These are phyloP conservation scores for Pichia sp. DNA, from an alignment of 1,139 yeast genomes.

Conservation along the genomic window DNA sequence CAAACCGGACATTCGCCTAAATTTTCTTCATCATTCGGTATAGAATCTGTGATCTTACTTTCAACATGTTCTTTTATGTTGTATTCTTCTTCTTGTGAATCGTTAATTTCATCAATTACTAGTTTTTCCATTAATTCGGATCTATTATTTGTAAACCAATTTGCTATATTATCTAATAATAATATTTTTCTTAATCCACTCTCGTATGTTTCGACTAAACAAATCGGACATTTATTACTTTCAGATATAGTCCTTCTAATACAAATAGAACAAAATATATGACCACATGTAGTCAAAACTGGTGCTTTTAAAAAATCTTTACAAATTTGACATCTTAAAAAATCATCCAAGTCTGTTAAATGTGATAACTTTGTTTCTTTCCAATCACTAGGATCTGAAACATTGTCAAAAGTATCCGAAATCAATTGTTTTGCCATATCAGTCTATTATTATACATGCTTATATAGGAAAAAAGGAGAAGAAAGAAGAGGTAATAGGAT, in stretches of 20 bases:
- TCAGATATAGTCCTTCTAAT: slow-evolving; percentile 62
- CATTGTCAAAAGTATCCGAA: slow-evolving; percentile 21
- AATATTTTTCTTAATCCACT: slow-evolving; percentile 63
- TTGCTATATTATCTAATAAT: slow-evolving; percentile 65
- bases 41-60: not conserved
- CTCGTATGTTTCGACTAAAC: slow-evolving; percentile 66
- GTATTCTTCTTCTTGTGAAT: slow-evolving; percentile 12
- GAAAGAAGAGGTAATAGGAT: not conserved
- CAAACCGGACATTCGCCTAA: slow-evolving; percentile 71
- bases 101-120: slow-evolving; percentile 11
- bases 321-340: slow-evolving; percentile 84
- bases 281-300: slow-evolving; percentile 78
- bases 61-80: not conserved
- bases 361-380: slow-evolving; percentile 44
- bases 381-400: slow-evolving; percentile 75
- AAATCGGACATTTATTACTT: slow-evolving; percentile 69
- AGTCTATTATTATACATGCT: not conserved
- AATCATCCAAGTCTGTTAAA: slow-evolving; percentile 57
- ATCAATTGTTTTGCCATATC: slow-evolving; percentile 14
- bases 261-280: slow-evolving; percentile 87
- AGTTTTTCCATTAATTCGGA: slow-evolving; percentile 32
- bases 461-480: not conserved
- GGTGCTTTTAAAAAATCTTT: slow-evolving; percentile 81
- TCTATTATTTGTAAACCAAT: slow-evolving; percentile 46
- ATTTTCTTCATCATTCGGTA: not conserved